Conservation (phyloP, 345 rosid genomes). For the Murraya koenigii region DNA sequence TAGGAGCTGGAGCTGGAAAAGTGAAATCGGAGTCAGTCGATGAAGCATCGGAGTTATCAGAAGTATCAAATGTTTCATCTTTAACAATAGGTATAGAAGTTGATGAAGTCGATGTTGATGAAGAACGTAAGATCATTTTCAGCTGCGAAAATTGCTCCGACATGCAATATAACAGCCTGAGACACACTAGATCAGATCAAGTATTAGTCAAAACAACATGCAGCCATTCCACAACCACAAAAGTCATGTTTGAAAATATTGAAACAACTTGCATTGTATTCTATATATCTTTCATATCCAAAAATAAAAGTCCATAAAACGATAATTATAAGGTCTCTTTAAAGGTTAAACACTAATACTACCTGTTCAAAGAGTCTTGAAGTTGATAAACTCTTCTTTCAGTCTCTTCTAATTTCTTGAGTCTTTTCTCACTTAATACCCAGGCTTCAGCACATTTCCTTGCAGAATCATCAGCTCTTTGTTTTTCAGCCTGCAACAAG, state of each 20-base stretch:
- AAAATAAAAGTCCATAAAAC: neutral
- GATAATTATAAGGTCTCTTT: neutral
- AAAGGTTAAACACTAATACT: constrained; percentile 26
- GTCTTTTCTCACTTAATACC: constrained; percentile 64
- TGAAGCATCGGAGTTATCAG: constrained; percentile 62
- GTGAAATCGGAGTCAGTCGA: constrained; percentile 66
- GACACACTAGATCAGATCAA: constrained; percentile 66
- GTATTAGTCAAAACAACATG: constrained; percentile 47
- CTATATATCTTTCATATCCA: too few relatives aligned
- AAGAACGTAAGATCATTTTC: constrained; percentile 52
- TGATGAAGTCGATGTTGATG: constrained; percentile 51
- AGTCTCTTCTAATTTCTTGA: constrained; percentile 68
- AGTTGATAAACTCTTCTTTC: constrained; percentile 71
- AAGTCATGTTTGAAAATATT: neutral
- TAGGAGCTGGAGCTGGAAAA: constrained; percentile 53
- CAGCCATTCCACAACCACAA: constrained; percentile 1
- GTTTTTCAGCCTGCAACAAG: constrained; percentile 54
- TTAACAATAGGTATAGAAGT: constrained; percentile 40
- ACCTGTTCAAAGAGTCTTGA: constrained; percentile 83
- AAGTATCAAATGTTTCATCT: constrained; percentile 45
- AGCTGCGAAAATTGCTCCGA: constrained; percentile 85
- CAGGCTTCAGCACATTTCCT: constrained; percentile 58
- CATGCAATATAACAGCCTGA: constrained; percentile 83
- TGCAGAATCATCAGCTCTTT: constrained; percentile 75
- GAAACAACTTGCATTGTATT: neutral